A percentile compares a stretch with the other conserved stretches of the same genome.
Evolutionary conservation across 306 rosid genomes (phyloP).

Genomic region (Notholithocarpus densiflorus): DNA sequence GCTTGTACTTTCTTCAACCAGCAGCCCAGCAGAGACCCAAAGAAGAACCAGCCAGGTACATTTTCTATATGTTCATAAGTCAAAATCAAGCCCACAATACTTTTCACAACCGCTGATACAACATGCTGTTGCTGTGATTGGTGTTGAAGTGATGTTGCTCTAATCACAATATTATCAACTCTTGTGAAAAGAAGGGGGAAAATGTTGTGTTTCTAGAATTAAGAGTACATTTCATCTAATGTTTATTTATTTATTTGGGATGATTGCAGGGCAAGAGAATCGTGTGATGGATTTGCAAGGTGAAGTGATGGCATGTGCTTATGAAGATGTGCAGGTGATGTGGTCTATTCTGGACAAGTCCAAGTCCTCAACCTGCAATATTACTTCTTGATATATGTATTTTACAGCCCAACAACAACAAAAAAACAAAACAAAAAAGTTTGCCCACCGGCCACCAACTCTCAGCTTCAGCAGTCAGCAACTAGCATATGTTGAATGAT

Average conservation of each 20-base stretch:
- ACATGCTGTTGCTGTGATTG: no score
- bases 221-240: neutral
- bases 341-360: constrained; percentile 96
- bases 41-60: constrained; percentile 69
- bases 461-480: constrained; percentile 11
- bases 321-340: constrained; percentile 97
- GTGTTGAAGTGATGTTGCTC: no score
- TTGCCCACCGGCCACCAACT: no score
- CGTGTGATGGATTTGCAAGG: constrained; percentile 72
- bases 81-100: no score
- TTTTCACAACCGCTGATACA: no score
- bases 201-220: neutral
- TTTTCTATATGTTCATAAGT: neutral
- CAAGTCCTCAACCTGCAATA: constrained; percentile 50
- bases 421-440: neutral
- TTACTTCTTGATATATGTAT: constrained; percentile 38
- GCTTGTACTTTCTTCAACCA: constrained; percentile 80
- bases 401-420: neutral
- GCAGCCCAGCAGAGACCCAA: constrained; percentile 53
- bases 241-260: neutral
- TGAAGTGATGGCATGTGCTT: constrained; percentile 93
- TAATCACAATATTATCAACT: no score
- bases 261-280: constrained; percentile 54
- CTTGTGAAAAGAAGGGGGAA: no score
- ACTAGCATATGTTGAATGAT: constrained; percentile 20